A percentile compares a stretch with the other conserved stretches of the same genome.
Conservation (phyloP, 1,139 yeast genomes). For the Yamadazyma atmosphaerica region DNA sequence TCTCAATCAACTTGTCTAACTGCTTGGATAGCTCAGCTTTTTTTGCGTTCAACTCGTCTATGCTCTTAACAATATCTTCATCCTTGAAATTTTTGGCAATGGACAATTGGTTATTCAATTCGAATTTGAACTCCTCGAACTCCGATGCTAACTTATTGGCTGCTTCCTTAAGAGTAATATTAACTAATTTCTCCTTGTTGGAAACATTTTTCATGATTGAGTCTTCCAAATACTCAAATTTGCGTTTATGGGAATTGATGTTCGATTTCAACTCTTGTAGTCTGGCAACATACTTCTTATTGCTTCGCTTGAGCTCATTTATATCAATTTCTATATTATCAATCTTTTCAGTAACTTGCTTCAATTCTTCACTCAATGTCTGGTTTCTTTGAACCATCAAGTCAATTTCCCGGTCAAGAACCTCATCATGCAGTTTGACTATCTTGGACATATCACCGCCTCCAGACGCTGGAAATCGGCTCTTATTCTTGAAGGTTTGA, state of each 20-base stretch:
- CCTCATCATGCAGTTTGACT: conserved; percentile 5
- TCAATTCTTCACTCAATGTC: conserved; percentile 18
- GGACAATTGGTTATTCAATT: conserved; percentile 31
- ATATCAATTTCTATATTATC: conserved; percentile 25
- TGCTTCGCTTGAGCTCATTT: conserved; percentile 22
- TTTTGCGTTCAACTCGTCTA: conserved; percentile 17
- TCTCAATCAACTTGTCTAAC: conserved; percentile 10
- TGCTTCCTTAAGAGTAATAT: conserved; percentile 24
- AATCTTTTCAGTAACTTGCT: conserved; percentile 16
- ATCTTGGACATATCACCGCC: not conserved
- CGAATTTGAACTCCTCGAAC: conserved; percentile 32
- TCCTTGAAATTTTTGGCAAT: conserved; percentile 28
- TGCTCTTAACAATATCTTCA: conserved; percentile 19
- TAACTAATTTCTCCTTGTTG: conserved; percentile 26
- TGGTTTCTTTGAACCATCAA: conserved; percentile 5
- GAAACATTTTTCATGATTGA: conserved; percentile 28
- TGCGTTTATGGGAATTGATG: conserved; percentile 19
- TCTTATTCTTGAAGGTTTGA: conserved; percentile 10
- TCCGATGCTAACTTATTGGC: conserved; percentile 26
- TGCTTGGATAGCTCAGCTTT: conserved; percentile 13
- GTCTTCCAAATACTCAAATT: conserved; percentile 28
- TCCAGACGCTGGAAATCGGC: no score
- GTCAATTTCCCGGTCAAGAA: conserved; percentile 6
- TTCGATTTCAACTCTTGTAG: conserved; percentile 20
- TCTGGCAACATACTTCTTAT: conserved; percentile 22